Percentiles rank a stretch among this genome's conserved stretches.
phyloP scores from a whole-genome alignment of 768 basidiomycete species.

The Leccinum disarticulatum region DNA sequence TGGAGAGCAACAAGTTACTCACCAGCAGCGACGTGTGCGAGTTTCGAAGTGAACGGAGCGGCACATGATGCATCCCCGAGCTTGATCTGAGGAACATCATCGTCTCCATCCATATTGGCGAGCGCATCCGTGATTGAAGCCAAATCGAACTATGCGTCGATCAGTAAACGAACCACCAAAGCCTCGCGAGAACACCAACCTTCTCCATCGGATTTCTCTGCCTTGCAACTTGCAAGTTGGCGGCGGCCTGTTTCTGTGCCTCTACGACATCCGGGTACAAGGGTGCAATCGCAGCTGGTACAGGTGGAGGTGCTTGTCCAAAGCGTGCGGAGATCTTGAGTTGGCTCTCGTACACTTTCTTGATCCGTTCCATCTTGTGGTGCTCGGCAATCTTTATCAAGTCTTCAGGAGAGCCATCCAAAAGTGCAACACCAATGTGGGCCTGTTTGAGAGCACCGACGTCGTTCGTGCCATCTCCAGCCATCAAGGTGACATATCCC shows the following conservation, averaged over 20 bases:
- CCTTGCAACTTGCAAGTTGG: conserved; percentile 61
- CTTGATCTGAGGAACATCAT: conserved; percentile 97
- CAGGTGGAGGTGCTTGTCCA: conserved; percentile 90
- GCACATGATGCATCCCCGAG: conserved; percentile 99
- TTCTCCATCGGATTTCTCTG: conserved; percentile 89
- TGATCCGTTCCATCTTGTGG: conserved; percentile 84
- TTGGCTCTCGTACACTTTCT: conserved; percentile 97
- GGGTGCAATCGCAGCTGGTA: conserved; percentile 84
- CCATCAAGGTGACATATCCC: conserved; percentile 95
- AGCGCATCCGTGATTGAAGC: conserved; percentile 78
- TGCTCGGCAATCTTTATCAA: conserved; percentile 92
- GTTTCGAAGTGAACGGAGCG: conserved; percentile 97
- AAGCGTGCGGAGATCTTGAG: conserved; percentile 87
- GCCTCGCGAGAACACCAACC: conserved; percentile 42
- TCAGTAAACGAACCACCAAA: conserved; percentile 1
- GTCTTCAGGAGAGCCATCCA: conserved; percentile 91
- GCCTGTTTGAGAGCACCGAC: conserved; percentile 98
- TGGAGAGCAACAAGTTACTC: conserved; percentile 33
- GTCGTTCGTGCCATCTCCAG: conserved; percentile 98
- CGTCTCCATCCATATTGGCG: conserved; percentile 91
- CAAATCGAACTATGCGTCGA: conserved; percentile 64
- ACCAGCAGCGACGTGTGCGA: conserved; percentile 97
- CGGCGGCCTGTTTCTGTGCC: conserved; percentile 80
- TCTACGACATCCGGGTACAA: conserved; percentile 88
- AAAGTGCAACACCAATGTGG: conserved; percentile 90